Evolutionary conservation across 176 grass and related monocot genomes (phyloP), one percentile per base, ranked within the genome.

Genomic region (Dendrocalamus sinicus): DNA sequence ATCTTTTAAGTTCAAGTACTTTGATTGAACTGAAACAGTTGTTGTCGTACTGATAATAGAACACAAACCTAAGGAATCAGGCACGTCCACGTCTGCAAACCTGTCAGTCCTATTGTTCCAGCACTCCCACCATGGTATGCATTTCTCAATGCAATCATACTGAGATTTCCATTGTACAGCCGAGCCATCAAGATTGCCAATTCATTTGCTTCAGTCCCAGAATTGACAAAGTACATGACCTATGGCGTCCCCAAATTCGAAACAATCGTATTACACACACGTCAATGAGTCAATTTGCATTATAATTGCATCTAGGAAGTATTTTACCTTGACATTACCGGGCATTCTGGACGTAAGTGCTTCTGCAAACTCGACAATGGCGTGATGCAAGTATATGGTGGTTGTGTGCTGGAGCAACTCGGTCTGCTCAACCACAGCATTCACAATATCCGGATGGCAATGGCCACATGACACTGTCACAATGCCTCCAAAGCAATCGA

Each of bases 401-500:
- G 96, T 99, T 0, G 93, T 95, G 79, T 99, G 96, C 75, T 99
- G 96, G 24, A 99, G 94, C 66, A 99, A 64, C 90, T 99, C 81
- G n/a, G 92, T 92, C 90, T 99, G 96, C 83, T 96, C 90, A 70
- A 96, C 76, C 60, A 96, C 93, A 4, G 93, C 90, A 76, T 99
- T 91, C 13, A 95, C 90, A 43, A 99, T 83, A 58, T 99, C 96
- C 9, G 90, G 96, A 66, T 99, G 93, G 79, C 96, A 96, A 45
- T 99, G 96, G 50, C 96, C 96, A 1, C 96, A 99, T 12, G 96
- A 99, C 20, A 99, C 96, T 9, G 96, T 99, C n/a, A 99, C 96
- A 40, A 99, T 99, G 16, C 96, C 96, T 54, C 88, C 96, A 43
- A 99, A 94, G 59, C 92, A 94, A 63, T 96, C 96, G 23, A 99